phyloP scores from a whole-genome alignment of 2,329 filamentous ascomycete species.

The Fusarium solani-melongenae region DNA sequence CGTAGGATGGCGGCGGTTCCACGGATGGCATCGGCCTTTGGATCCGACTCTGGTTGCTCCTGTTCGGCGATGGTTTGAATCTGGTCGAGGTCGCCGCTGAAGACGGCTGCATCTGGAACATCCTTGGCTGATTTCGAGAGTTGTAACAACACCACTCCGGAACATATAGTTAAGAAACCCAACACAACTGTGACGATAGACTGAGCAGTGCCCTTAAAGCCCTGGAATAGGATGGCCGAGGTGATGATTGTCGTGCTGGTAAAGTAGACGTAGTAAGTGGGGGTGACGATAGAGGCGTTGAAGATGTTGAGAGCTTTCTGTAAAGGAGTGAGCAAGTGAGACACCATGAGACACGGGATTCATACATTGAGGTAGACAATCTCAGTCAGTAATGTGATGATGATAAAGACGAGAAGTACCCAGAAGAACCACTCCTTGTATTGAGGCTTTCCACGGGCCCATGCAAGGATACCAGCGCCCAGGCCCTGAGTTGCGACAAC shows the following conservation, averaged over 20 bases:
- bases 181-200: constrained; percentile 90
- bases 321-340: constrained; percentile 46
- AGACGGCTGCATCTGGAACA: constrained; percentile 91
- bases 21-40: constrained; percentile 95
- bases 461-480: constrained; percentile 89
- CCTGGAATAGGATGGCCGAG: constrained; percentile 90
- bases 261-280: constrained; percentile 99
- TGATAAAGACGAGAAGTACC: constrained; percentile 89
- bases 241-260: constrained; percentile 95
- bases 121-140: constrained; percentile 99
- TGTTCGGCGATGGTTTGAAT: constrained; percentile 95
- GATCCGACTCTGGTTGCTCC: constrained; percentile 95
- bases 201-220: constrained; percentile 86
- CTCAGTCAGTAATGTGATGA: constrained; percentile 89
- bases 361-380: constrained; percentile 96
- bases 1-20: constrained; percentile 90
- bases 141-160: constrained; percentile 90
- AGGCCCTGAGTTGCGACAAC: constrained; percentile 95
- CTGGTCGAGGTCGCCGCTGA: constrained; percentile 92
- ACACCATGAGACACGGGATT: neutral
- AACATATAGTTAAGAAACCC: constrained; percentile 93
- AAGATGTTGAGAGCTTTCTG: constrained; percentile 99
- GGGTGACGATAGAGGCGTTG: constrained; percentile 96
- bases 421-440: constrained; percentile 99
- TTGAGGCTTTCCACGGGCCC: constrained; percentile 82